Percentiles rank a stretch among this genome's conserved stretches.
Evolutionary conservation across 1,284 basidiomycete species (phyloP).

Genomic region (Inonotus obliquus): DNA sequence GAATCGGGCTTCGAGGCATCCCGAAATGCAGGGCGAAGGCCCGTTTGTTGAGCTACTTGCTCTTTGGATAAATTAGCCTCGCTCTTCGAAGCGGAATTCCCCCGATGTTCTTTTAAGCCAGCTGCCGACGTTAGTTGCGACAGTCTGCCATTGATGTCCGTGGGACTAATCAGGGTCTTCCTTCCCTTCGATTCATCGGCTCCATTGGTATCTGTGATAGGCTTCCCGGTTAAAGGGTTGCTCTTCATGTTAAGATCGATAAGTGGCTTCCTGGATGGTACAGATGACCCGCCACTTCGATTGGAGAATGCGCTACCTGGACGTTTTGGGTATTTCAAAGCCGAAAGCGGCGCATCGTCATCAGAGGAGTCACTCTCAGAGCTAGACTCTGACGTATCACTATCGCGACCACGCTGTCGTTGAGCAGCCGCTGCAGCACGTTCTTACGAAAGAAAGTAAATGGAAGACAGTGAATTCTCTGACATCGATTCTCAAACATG

Average conservation of each 20-base stretch:
- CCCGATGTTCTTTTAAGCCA: constrained; percentile 7
- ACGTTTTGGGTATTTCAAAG: constrained; percentile 36
- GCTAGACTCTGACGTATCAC: constrained; percentile 24
- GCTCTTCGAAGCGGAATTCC: constrained; percentile 13
- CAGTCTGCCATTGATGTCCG: constrained; percentile 25
- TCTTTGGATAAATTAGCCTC: constrained; percentile 15
- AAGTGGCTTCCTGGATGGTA: constrained; percentile 39
- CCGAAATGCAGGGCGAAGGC: not conserved
- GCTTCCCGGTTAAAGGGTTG: constrained; percentile 28
- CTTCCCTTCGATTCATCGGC: constrained; percentile 20
- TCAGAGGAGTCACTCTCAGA: constrained; percentile 21
- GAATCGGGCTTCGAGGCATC: constrained; percentile 6
- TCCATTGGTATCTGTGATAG: constrained; percentile 18
- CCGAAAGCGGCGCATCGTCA: constrained; percentile 37
- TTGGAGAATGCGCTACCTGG: constrained; percentile 42
- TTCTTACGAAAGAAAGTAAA: constrained; percentile 18
- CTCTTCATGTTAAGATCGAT: constrained; percentile 40
- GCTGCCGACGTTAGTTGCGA: constrained; percentile 19
- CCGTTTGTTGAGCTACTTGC: not conserved
- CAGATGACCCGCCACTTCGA: constrained; percentile 27
- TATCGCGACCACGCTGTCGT: constrained; percentile 7
- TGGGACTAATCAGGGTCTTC: constrained; percentile 12
- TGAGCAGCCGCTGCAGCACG: not conserved
- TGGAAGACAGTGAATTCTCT: constrained; percentile 11
- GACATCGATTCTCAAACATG: not conserved